phyloP scores from a whole-genome alignment of 345 rosid genomes.

The Cardiospermum halicacabum region DNA sequence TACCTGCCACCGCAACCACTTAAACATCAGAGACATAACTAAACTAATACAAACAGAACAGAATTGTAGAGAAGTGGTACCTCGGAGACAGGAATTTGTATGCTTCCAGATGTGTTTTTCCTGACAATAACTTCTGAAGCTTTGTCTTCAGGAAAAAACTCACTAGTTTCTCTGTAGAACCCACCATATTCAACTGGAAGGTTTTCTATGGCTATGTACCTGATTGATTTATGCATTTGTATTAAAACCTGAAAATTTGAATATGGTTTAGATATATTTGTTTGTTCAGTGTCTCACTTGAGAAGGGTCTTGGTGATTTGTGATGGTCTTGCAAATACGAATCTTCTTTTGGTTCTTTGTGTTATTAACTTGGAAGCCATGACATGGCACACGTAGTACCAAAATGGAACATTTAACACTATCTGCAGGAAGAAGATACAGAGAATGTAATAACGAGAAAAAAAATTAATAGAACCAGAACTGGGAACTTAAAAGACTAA shows the following conservation, averaged over 20 bases:
- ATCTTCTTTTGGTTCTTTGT: conserved; percentile 24
- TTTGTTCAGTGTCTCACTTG: too few species aligned
- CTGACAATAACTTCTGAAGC: conserved; percentile 28
- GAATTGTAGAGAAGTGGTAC: too few species aligned
- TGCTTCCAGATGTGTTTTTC: conserved; percentile 21
- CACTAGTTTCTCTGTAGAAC: conserved; percentile 43
- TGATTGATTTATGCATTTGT: conserved; percentile 14
- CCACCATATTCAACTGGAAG: conserved; percentile 60
- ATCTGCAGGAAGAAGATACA: conserved; percentile 27
- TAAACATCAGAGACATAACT: too few species aligned
- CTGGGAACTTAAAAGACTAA: conserved; percentile 9
- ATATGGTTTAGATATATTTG: too few species aligned
- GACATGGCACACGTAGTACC: conserved; percentile 45
- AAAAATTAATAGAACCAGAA: not conserved
- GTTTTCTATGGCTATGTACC: conserved; percentile 46
- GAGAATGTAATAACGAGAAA: not conserved
- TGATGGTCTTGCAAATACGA: conserved; percentile 44
- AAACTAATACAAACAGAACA: too few species aligned
- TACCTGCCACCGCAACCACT: too few species aligned
- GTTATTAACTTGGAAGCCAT: conserved; percentile 26
- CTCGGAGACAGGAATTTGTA: conserved; percentile 44
- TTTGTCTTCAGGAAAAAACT: conserved; percentile 33
- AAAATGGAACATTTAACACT: conserved; percentile 50
- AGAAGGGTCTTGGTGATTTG: conserved; percentile 47
- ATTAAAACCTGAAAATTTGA: too few species aligned